These are phyloP conservation scores for Isatis lusitanica DNA, from an alignment of 441 rosid genomes.

Conservation along the genomic window DNA sequence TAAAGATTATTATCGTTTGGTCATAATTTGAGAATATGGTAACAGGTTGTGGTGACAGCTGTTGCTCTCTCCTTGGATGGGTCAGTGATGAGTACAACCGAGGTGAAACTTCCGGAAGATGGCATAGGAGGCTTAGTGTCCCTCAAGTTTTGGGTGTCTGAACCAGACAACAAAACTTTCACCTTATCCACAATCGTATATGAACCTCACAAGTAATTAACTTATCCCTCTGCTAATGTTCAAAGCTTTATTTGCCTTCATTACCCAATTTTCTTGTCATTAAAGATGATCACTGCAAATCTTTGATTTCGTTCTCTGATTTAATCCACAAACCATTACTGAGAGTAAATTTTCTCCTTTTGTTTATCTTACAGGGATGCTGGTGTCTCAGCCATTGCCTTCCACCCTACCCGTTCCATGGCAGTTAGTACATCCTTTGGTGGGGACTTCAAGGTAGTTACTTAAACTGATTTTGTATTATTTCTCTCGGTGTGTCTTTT, in stretches of 20 bases:
- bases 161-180: slow-evolving; percentile 60
- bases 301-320: not conserved
- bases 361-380: slow-evolving; percentile 63
- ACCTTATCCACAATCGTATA: slow-evolving; percentile 80
- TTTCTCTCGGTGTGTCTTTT: not conserved
- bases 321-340: not conserved
- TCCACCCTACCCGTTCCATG: slow-evolving; percentile 73
- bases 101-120: slow-evolving; percentile 86
- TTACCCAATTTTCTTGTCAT: not conserved
- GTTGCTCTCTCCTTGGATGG: slow-evolving; percentile 86
- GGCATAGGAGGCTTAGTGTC: slow-evolving; percentile 84
- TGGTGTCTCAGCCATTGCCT: slow-evolving; percentile 66
- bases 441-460: slow-evolving; percentile 94
- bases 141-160: slow-evolving; percentile 84
- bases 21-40: slow-evolving; percentile 28
- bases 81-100: slow-evolving; percentile 79
- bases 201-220: slow-evolving; percentile 86
- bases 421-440: slow-evolving; percentile 85
- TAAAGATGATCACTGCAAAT: not conserved
- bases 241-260: not conserved
- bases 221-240: slow-evolving; percentile 6
- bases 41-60: slow-evolving; percentile 69
- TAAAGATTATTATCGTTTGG: not conserved
- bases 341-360: not conserved
- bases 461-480: not conserved